These are phyloP conservation scores for Aspergillus spinulosporus DNA, from an alignment of 2,329 filamentous ascomycete species.

Conservation along the genomic window DNA sequence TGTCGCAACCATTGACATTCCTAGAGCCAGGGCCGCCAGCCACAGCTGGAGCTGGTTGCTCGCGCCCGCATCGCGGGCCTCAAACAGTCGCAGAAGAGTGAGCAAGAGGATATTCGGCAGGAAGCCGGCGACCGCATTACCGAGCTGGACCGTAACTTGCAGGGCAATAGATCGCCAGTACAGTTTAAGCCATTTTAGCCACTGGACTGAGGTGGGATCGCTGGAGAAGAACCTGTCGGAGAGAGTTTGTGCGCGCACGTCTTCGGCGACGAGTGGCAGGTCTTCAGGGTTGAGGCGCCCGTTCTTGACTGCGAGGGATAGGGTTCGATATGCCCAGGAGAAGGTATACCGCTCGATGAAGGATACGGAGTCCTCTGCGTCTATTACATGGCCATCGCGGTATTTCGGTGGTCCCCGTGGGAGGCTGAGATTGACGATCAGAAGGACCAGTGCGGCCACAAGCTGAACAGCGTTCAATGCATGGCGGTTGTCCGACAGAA, in stretches of 20 bases:
- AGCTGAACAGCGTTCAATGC: conserved; percentile 4
- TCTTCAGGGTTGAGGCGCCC: conserved; percentile 63
- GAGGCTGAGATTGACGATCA: conserved; percentile 46
- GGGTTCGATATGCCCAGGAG: conserved; percentile 59
- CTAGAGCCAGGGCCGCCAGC: conserved; percentile 57
- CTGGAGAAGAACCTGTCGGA: conserved; percentile 7
- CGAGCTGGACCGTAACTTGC: conserved; percentile 60
- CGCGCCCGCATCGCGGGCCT: conserved; percentile 52
- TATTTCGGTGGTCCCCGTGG: conserved; percentile 67
- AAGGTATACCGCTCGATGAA: conserved; percentile 64
- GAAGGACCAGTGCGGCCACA: conserved; percentile 1
- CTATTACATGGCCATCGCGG: conserved; percentile 58
- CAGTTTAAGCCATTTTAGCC: conserved; percentile 59
- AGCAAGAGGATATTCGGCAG: conserved; percentile 68
- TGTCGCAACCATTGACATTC: conserved; percentile 55
- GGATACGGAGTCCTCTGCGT: conserved; percentile 61
- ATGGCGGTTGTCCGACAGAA: neutral
- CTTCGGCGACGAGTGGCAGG: conserved; percentile 60
- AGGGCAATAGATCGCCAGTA: conserved; percentile 57
- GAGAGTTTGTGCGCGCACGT: conserved; percentile 52
- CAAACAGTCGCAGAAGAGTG: conserved; percentile 65
- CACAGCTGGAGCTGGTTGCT: conserved; percentile 58
- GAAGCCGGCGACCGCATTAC: conserved; percentile 60
- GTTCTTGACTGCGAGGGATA: conserved; percentile 59
- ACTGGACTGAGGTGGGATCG: conserved; percentile 43